Evolutionary conservation across 169 alveolate species (phyloP).

Genomic region (Plasmodium relictum): DNA sequence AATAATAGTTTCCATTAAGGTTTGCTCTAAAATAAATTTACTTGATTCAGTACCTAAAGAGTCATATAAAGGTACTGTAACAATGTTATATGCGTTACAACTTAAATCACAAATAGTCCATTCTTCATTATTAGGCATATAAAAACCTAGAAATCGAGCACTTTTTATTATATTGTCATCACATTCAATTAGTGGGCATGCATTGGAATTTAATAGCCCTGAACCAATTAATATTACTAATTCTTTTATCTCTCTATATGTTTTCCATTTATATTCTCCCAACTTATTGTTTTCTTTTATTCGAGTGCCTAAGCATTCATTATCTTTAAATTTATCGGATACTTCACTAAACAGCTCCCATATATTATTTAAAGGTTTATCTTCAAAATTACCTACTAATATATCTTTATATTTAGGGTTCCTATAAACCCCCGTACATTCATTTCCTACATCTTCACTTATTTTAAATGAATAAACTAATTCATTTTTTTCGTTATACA

Average conservation of each 20-base stretch:
- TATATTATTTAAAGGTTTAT: constrained; percentile 14
- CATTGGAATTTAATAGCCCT: constrained; percentile 48
- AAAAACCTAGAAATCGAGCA: constrained; percentile 79
- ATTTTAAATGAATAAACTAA: constrained; percentile 29
- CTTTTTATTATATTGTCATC: constrained; percentile 26
- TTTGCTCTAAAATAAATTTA: constrained; percentile 79
- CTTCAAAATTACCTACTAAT: constrained; percentile 29
- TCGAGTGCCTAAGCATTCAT: constrained; percentile 45
- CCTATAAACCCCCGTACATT: constrained; percentile 46
- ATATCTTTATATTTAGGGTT: constrained; percentile 19
- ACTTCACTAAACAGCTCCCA: constrained; percentile 38
- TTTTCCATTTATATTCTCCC: constrained; percentile 55
- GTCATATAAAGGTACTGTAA: constrained; percentile 88
- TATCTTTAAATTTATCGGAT: constrained; percentile 30
- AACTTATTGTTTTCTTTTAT: constrained; percentile 19
- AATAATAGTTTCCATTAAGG: constrained; percentile 76
- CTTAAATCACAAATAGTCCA: constrained; percentile 89
- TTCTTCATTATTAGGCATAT: constrained; percentile 85
- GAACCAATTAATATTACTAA: constrained; percentile 35
- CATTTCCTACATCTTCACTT: constrained; percentile 25
- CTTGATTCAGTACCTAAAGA: constrained; percentile 87
- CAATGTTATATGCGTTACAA: constrained; percentile 87
- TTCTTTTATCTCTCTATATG: constrained; percentile 28
- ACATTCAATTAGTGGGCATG: constrained; percentile 53
- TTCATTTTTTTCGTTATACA: constrained; percentile 25